phyloP scores from a whole-genome alignment of 1,284 basidiomycete genomes.

The Ustilago vetiveriae region DNA sequence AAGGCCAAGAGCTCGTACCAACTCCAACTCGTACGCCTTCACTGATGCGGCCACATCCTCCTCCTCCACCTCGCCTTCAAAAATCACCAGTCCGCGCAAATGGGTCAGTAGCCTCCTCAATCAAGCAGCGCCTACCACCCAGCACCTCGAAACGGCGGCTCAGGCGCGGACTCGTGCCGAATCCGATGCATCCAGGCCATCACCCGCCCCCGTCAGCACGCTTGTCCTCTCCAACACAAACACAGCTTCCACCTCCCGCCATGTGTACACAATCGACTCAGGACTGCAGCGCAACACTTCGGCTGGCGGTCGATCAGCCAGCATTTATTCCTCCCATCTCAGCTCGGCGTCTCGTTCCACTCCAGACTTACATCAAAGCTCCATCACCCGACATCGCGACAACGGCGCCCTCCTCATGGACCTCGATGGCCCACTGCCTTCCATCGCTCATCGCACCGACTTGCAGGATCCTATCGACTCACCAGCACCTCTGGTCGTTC shows the following conservation, averaged over 20 bases:
- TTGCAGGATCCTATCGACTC: not conserved
- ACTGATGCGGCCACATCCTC: constrained; percentile 7
- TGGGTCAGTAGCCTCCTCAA: constrained; percentile 44
- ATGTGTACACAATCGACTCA: constrained; percentile 34
- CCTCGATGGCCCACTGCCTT: constrained; percentile 15
- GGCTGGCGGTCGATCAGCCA: constrained; percentile 9
- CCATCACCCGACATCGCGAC: constrained; percentile 32
- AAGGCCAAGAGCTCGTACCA: constrained; percentile 24
- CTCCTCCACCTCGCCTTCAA: constrained; percentile 15
- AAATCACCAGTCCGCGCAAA: constrained; percentile 35
- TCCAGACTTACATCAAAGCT: constrained; percentile 30
- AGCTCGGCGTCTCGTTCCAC: constrained; percentile 41
- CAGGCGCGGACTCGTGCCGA: constrained; percentile 27
- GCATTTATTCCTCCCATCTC: constrained; percentile 43
- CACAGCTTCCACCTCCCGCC: constrained; percentile 10
- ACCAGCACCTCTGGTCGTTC: constrained; percentile 30
- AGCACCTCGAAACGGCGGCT: constrained; percentile 36
- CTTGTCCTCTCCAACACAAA: constrained; percentile 19
- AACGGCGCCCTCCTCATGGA: constrained; percentile 38
- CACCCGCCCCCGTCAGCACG: constrained; percentile 31
- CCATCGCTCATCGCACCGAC: constrained; percentile 13
- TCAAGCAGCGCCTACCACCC: constrained; percentile 15
- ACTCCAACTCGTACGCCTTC: constrained; percentile 11
- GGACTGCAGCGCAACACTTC: constrained; percentile 28
- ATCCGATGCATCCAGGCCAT: constrained; percentile 16